Conservation (phyloP, 108 stramenopile species). For the Seminavis robusta region DNA sequence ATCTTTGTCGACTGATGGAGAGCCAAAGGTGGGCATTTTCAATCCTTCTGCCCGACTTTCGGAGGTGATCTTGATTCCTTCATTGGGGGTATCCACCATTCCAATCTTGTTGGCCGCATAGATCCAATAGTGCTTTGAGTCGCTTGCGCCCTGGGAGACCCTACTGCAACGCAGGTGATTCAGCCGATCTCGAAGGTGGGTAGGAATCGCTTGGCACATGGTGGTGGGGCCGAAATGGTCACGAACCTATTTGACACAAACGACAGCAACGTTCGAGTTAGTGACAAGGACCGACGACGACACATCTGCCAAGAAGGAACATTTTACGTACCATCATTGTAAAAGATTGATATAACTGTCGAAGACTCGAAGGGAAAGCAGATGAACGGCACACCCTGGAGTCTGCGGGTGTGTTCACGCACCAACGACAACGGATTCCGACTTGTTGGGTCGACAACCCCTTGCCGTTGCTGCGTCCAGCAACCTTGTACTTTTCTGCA, state of each 20-base stretch:
- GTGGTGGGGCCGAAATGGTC: too few species aligned
- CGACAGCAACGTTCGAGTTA: too few species aligned
- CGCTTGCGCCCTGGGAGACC: conserved; percentile 36
- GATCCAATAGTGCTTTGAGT: conserved; percentile 38
- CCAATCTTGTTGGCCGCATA: conserved; percentile 39
- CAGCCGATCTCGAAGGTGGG: too few species aligned
- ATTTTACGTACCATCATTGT: conserved; percentile 55
- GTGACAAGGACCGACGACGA: too few species aligned
- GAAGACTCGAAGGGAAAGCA: conserved; percentile 34
- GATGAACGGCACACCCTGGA: conserved; percentile 29
- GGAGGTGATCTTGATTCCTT: conserved; percentile 27
- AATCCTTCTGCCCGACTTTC: too few species aligned
- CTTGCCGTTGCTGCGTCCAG: too few species aligned
- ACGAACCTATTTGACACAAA: too few species aligned
- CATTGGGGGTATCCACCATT: conserved; percentile 28
- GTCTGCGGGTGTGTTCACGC: conserved; percentile 23
- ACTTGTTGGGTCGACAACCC: conserved; percentile 34
- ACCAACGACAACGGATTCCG: conserved; percentile 45
- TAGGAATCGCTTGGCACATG: too few species aligned
- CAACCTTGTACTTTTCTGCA: conserved; percentile 29
- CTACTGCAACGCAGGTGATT: too few species aligned
- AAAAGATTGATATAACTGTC: conserved; percentile 43
- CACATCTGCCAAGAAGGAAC: too few species aligned
- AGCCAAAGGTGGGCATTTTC: too few species aligned
- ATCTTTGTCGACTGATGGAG: too few species aligned